Percentiles rank a stretch among this genome's conserved stretches.
These are phyloP conservation scores for Conticribra weissflogii DNA, from an alignment of 108 stramenopile genomes.

Conservation along the genomic window DNA sequence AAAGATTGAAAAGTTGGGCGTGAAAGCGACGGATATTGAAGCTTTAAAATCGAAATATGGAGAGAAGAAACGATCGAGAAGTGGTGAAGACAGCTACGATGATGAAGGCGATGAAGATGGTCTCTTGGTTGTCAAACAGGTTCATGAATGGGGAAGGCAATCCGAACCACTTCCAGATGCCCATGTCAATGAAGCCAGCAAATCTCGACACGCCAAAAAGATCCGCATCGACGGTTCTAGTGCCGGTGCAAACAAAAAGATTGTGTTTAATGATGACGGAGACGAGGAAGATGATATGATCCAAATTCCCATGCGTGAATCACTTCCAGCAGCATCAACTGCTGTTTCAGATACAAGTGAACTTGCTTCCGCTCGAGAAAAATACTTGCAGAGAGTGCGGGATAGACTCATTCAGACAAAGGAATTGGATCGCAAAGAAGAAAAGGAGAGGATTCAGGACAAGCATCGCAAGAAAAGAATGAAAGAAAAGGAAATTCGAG, in stretches of 20 bases:
- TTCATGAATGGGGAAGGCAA: constrained; percentile 63
- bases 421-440: constrained; percentile 76
- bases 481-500: constrained; percentile 60
- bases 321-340: constrained; percentile 11
- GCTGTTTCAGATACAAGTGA: constrained; percentile 31
- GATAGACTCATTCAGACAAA: constrained; percentile 65
- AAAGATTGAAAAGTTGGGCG: constrained; percentile 65
- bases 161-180: constrained; percentile 31
- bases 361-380: constrained; percentile 59
- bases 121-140: constrained; percentile 76
- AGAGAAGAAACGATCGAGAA: constrained; percentile 39
- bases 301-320: constrained; percentile 27
- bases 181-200: constrained; percentile 52
- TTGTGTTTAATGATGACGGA: constrained; percentile 92
- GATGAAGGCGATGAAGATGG: constrained; percentile 69
- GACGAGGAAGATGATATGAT: constrained; percentile 66
- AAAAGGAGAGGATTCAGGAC: constrained; percentile 77
- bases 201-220: constrained; percentile 77
- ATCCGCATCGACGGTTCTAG: constrained; percentile 81
- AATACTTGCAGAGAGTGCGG: constrained; percentile 70
- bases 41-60: constrained; percentile 11
- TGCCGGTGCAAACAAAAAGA: constrained; percentile 62
- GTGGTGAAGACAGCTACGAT: constrained; percentile 29
- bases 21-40: constrained; percentile 24
- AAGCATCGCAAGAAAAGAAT: constrained; percentile 77